Evolutionary conservation across 495 filamentous ascomycete genomes (phyloP).

Genomic region (Extremus antarcticus): DNA sequence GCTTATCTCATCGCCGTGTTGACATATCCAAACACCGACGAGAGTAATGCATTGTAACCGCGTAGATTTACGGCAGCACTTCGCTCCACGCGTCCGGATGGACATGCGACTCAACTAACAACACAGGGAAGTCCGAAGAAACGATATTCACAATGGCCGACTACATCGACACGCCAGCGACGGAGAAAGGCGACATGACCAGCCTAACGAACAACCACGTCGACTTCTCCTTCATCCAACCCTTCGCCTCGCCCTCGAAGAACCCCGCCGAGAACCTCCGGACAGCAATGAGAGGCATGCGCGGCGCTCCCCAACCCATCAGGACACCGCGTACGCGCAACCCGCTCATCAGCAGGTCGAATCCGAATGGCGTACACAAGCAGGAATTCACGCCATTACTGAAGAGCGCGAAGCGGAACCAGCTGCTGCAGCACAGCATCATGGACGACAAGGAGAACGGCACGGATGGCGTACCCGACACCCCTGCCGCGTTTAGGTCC

Average conservation of each 20-base stretch:
- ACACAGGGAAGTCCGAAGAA: too few relatives aligned
- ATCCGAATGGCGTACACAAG: slow-evolving; percentile 47
- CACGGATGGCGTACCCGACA: slow-evolving; percentile 43
- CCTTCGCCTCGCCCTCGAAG: slow-evolving; percentile 76
- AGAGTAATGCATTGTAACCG: too few relatives aligned
- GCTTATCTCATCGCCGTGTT: too few relatives aligned
- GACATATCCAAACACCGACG: too few relatives aligned
- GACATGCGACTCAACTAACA: neutral
- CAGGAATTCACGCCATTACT: slow-evolving; percentile 85
- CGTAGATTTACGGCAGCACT: neutral
- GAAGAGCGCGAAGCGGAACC: slow-evolving; percentile 75
- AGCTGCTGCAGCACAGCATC: slow-evolving; percentile 45
- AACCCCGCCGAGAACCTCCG: slow-evolving; percentile 48
- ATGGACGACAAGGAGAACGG: slow-evolving; percentile 33
- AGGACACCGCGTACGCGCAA: slow-evolving; percentile 58
- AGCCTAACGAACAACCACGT: slow-evolving; percentile 55
- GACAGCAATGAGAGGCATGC: slow-evolving; percentile 48
- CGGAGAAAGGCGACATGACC: slow-evolving; percentile 50
- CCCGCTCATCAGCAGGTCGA: slow-evolving; percentile 56
- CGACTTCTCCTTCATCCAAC: slow-evolving; percentile 69
- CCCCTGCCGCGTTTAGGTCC: slow-evolving; percentile 55
- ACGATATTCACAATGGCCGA: too few relatives aligned
- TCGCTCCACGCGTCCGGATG: neutral
- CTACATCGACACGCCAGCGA: slow-evolving; percentile 19
- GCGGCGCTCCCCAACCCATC: slow-evolving; percentile 47